Evolutionary conservation across 108 stramenopile genomes (phyloP).

Genomic region (Fistulifera solaris): DNA sequence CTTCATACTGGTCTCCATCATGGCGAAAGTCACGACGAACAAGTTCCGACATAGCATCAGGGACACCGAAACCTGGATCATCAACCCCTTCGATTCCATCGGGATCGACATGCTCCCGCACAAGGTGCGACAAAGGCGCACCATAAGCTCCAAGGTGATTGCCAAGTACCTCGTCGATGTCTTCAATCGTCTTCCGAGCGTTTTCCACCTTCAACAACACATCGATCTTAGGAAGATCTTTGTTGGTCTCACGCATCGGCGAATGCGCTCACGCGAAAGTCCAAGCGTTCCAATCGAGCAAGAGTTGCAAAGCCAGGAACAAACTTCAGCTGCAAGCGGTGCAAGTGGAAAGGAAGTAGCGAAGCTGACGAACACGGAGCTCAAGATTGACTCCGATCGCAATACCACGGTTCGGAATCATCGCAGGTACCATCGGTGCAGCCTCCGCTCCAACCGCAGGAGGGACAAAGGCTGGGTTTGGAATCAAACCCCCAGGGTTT

Average conservation of each 20-base stretch:
- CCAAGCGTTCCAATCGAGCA: background rate
- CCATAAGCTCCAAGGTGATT: background rate
- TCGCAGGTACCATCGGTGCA: background rate
- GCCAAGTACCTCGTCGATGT: background rate
- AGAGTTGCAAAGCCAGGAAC: background rate
- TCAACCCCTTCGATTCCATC: background rate
- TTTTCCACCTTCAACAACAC: background rate
- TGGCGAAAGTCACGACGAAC: conserved; percentile 14
- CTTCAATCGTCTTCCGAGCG: background rate
- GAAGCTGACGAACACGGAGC: conserved; percentile 1
- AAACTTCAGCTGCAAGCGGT: background rate
- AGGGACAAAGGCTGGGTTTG: background rate
- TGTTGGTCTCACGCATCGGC: background rate
- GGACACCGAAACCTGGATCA: conserved; percentile 6
- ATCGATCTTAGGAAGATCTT: background rate
- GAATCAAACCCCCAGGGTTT: conserved; percentile 7
- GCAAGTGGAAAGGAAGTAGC: conserved; percentile 5
- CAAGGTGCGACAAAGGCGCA: background rate
- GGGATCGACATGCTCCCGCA: background rate
- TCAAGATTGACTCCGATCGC: background rate
- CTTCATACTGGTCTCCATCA: conserved; percentile 2
- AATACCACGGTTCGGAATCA: background rate
- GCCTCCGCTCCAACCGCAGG: background rate
- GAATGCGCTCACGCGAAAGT: background rate
- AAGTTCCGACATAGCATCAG: conserved; percentile 10